Evolutionary conservation across 495 filamentous ascomycete genomes (phyloP), one percentile per base, ranked within the genome.

Genomic region (Hypoxylon fragiforme): DNA sequence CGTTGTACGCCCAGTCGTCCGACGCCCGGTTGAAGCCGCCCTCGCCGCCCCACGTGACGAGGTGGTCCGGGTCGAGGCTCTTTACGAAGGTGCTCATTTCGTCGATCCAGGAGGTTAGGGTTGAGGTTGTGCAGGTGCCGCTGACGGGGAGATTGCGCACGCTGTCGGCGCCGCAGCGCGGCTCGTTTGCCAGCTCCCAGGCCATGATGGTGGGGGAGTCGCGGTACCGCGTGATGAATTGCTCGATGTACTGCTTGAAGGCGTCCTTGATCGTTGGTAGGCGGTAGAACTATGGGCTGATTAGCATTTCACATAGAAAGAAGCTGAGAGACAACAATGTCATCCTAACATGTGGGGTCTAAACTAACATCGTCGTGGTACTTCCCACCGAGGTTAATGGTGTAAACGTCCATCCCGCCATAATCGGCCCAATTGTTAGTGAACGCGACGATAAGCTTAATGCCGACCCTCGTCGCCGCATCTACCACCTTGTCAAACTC

Each of bases 151-250:
- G 67, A 62, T 72, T 73, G 59, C 70, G 69, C 19, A 50, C 38
- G 2, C 52, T 56, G 36, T 71, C 70, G 14, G 76, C 82, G 13
- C 77, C 77, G 74, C 86, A 89, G 48, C 85, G 77, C 7, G 85
- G 81, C 72, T 89, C 87, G 64, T 90, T 90, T 14, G 75, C 79
- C 5, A 89, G 71, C 60, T 89, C 85, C 87, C 87, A 90, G 0
- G 83, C 79, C 61, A 90, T 85, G 50, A 89, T 75, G 1, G 86
- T 81, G 0, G 75, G 45, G 2, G 77, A 82, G 30, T 63, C 70
- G 15, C 61, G 70, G 66, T 88, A 89, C 7, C 85, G 80, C 24
- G 67, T 69, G 1, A 91, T 75, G 8, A 90, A 77, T 8, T 83
- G 73, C 31, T 78, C 66, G 66, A 89, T 77, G 70, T 88, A 90